Percentiles rank a stretch among this genome's conserved stretches.
Evolutionary conservation across 2,329 filamentous ascomycete genomes (phyloP).

Genomic region (Ilyonectria mors-panacis): DNA sequence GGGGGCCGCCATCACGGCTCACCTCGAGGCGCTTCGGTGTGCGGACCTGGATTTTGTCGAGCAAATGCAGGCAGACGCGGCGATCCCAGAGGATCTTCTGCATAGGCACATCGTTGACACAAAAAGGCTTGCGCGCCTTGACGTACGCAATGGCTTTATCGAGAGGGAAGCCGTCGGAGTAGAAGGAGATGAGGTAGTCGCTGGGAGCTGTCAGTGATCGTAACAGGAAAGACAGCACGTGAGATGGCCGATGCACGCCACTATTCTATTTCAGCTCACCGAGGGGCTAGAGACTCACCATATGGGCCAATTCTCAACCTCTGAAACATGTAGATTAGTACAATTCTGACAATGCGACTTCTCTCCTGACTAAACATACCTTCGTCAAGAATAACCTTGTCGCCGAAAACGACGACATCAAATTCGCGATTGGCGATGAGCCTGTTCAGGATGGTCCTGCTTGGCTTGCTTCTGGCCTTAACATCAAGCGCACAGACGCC

Average conservation of each 20-base stretch:
- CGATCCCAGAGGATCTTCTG: slow-evolving; percentile 98
- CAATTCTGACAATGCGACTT: slow-evolving; percentile 17
- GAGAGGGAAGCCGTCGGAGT: slow-evolving; percentile 95
- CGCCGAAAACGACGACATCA: slow-evolving; percentile 96
- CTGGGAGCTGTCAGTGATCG: slow-evolving; percentile 53
- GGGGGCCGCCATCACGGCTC: slow-evolving; percentile 91
- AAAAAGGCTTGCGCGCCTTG: slow-evolving; percentile 93
- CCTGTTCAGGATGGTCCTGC: slow-evolving; percentile 93
- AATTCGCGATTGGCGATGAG: slow-evolving; percentile 93
- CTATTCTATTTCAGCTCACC: slow-evolving; percentile 55
- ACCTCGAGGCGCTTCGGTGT: slow-evolving; percentile 92
- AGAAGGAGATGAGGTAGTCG: slow-evolving; percentile 98
- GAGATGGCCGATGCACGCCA: slow-evolving; percentile 43
- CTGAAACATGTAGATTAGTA: slow-evolving; percentile 56
- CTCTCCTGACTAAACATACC: slow-evolving; percentile 58
- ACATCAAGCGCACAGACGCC: slow-evolving; percentile 96
- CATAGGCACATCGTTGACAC: slow-evolving; percentile 97
- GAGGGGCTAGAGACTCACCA: slow-evolving; percentile 68
- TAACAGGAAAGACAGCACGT: slow-evolving; percentile 44
- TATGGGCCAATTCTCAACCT: slow-evolving; percentile 95
- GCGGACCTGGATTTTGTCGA: slow-evolving; percentile 91
- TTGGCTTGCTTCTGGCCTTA: slow-evolving; percentile 97
- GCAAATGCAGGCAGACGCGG: slow-evolving; percentile 86
- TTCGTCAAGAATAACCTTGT: slow-evolving; percentile 98
- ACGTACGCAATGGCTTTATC: slow-evolving; percentile 98